Conservation (phyloP, 2,329 filamentous ascomycete species). For the Trichoderma lentiforme region DNA sequence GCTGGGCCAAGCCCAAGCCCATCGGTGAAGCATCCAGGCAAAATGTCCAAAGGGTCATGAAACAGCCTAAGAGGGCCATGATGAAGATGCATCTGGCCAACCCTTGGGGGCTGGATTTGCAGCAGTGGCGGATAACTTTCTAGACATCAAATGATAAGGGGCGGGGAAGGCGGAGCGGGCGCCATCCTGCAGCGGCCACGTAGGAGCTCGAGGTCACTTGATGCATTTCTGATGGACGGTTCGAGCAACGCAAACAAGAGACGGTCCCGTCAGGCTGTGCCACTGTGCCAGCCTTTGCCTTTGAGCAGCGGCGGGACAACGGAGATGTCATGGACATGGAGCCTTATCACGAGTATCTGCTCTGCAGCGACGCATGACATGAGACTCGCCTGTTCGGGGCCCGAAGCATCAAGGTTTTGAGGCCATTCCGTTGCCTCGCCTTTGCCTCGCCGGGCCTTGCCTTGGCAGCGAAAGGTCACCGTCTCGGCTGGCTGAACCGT, state of each 20-base stretch:
- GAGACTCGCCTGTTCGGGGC: background rate
- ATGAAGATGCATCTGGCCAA: background rate
- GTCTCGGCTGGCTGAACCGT: background rate
- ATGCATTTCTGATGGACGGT: background rate
- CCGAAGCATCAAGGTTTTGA: background rate
- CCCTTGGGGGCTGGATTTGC: constrained; percentile 13
- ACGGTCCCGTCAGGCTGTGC: background rate
- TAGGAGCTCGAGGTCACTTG: constrained; percentile 21
- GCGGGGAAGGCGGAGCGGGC: constrained; percentile 16
- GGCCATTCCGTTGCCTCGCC: background rate
- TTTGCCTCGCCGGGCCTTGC: background rate
- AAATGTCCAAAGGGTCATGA: constrained; percentile 1
- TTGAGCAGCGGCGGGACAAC: background rate
- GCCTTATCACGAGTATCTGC: background rate
- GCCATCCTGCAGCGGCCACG: constrained; percentile 21
- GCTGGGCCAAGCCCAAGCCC: background rate
- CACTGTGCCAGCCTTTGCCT: background rate
- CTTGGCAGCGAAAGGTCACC: background rate
- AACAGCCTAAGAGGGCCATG: constrained; percentile 9
- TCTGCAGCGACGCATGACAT: background rate
- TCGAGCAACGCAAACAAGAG: constrained; percentile 6
- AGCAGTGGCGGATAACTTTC: background rate
- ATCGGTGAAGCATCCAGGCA: constrained; percentile 10
- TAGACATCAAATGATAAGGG: constrained; percentile 4
- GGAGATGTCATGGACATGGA: background rate